Conservation (phyloP, 495 filamentous ascomycete species). For the Xylaria acuta region DNA sequence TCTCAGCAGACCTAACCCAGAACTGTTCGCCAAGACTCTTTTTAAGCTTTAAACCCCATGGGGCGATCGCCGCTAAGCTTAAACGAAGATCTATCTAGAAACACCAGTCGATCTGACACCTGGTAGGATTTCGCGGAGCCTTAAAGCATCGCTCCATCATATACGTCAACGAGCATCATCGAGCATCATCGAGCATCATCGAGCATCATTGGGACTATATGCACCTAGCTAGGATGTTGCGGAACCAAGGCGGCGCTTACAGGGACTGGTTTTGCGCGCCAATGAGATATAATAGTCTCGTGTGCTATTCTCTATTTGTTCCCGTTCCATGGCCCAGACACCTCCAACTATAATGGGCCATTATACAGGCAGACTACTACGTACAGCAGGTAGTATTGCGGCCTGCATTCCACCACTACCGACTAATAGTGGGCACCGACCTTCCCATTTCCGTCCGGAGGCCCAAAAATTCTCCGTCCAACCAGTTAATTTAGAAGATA, state of each 20-base stretch:
- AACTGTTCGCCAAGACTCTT: not conserved
- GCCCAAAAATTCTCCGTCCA: constrained; percentile 21
- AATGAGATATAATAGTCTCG: not conserved
- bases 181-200: too few species aligned
- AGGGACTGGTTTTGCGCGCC: not conserved
- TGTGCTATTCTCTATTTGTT: not conserved
- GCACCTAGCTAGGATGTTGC: not conserved
- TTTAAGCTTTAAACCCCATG: not conserved
- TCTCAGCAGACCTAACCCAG: too few species aligned
- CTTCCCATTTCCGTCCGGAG: constrained; percentile 18
- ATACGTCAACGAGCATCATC: not conserved
- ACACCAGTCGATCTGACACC: not conserved
- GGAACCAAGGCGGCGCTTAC: not conserved
- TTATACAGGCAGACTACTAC: not conserved
- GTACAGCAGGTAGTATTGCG: not conserved
- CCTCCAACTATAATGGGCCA: not conserved
- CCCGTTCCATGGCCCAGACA: not conserved
- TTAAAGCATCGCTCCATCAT: not conserved
- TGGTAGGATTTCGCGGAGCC: not conserved
- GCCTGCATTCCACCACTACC: not conserved
- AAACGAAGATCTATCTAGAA: constrained; percentile 1
- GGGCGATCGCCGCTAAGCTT: not conserved
- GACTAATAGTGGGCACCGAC: not conserved
- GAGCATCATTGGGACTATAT: too few species aligned
- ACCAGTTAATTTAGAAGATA: not conserved